Evolutionary conservation across 805 yeast genomes (phyloP).

Genomic region (Schwanniomyces vanrijiae): DNA sequence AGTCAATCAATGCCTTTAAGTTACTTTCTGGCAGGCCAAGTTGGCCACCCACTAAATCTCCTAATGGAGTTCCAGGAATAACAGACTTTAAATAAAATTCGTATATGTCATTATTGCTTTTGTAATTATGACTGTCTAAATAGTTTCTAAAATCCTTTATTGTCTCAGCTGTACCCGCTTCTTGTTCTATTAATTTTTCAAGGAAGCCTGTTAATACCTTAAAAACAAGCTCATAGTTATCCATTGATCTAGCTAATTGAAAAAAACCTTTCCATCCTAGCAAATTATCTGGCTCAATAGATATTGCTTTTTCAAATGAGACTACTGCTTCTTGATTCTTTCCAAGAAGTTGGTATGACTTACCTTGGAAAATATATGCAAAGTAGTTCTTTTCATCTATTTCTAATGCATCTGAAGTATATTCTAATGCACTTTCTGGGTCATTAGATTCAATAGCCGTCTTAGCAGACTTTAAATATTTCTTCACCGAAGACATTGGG

Average conservation of each 20-base stretch:
- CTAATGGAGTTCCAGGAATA: conserved; percentile 57
- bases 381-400: conserved; percentile 58
- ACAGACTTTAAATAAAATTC: conserved; percentile 50
- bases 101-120: conserved; percentile 30
- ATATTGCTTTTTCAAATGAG: conserved; percentile 51
- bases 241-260: conserved; percentile 38
- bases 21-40: conserved; percentile 47
- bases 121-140: conserved; percentile 33
- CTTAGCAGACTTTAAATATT: conserved; percentile 39
- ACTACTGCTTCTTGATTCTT: conserved; percentile 38
- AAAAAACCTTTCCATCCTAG: conserved; percentile 83
- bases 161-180: conserved; percentile 49
- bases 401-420: conserved; percentile 55
- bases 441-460: conserved; percentile 54
- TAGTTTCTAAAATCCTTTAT: conserved; percentile 48
- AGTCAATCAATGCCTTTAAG: conserved; percentile 42
- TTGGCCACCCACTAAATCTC: conserved; percentile 47
- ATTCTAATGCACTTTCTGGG: conserved; percentile 59
- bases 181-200: conserved; percentile 36
- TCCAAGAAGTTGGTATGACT: conserved; percentile 52
- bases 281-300: conserved; percentile 48
- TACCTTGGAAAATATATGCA: conserved; percentile 73
- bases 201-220: conserved; percentile 45
- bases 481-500: conserved; percentile 20
- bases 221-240: conserved; percentile 48